Conservation (phyloP, 495 filamentous ascomycete species). For the Penicillium coffeae region DNA sequence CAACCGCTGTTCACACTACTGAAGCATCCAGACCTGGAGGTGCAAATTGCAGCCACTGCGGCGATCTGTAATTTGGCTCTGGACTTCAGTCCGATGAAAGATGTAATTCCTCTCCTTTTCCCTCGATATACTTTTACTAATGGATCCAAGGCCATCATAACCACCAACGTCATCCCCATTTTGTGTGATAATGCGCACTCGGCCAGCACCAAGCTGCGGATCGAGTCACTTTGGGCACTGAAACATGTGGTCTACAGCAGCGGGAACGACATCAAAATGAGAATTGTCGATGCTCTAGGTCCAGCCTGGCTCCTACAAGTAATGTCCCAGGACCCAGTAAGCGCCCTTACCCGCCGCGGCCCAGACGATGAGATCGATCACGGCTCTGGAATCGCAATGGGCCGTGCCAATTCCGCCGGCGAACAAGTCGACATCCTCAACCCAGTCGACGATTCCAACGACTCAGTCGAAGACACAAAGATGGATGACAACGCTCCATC, state of each 20-base stretch:
- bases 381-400: conserved; percentile 45
- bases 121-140: neutral
- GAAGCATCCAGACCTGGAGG: conserved; percentile 69
- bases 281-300: conserved; percentile 70
- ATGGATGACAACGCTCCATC: conserved; percentile 50
- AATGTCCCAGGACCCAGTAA: conserved; percentile 52
- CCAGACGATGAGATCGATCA: conserved; percentile 39
- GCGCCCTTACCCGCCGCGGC: conserved; percentile 26
- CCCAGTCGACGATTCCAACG: conserved; percentile 49
- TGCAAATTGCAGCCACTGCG: conserved; percentile 80
- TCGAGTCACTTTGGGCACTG: conserved; percentile 87
- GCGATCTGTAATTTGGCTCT: conserved; percentile 78
- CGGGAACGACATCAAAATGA: conserved; percentile 64
- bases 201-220: conserved; percentile 61
- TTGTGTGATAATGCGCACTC: conserved; percentile 84
- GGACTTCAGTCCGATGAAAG: conserved; percentile 86
- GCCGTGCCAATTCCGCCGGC: conserved; percentile 60
- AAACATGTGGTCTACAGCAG: conserved; percentile 77
- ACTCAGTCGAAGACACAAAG: conserved; percentile 64
- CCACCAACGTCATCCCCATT: conserved; percentile 69
- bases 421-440: conserved; percentile 66
- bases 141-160: conserved; percentile 68
- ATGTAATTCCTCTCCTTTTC: conserved; percentile 43
- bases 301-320: conserved; percentile 75
- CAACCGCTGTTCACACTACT: conserved; percentile 75